Evolutionary conservation across 2,329 filamentous ascomycete genomes (phyloP), one percentile per base, ranked within the genome.

Genomic region (Colletotrichum eleusines): DNA sequence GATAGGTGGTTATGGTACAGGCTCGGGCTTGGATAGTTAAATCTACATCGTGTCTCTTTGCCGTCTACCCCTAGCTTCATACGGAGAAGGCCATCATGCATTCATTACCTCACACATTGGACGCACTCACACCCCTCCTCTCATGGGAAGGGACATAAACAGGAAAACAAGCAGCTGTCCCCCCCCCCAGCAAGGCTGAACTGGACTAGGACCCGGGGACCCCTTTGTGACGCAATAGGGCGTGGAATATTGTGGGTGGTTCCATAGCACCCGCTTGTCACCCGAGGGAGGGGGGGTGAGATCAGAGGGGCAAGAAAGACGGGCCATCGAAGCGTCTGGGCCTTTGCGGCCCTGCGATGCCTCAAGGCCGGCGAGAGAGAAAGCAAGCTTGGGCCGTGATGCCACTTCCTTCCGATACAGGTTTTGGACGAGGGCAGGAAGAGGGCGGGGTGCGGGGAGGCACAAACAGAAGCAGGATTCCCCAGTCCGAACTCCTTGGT

Each of bases 201-300:
- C 44, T n/a, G 14, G 23, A n/a, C 44, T 8, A 23, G 20, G 38
- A 44, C 44, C 40, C 28, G 40, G 40, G 40, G 33, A 42, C 31
- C 63, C 42, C 20, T 44, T 26, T 38, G 69, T 71, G 69, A 71
- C 66, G 69, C 60, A 71, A 71, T 71, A 54, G 69, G 65, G 64
- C 33, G 64, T 66, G 55, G 26, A 12, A 44, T 35, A 44, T 42
- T 63, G 57, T 50, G 63, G 57, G 44, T 35, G 5, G 31, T 26
- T 23, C n/a, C 44, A 46, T 46, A 46, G 20, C n/a, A 54, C 9
- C n/a, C 54, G n/a, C 33, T n/a, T 46, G 28, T 46, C 42, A 26
- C 63, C 54, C 31, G 31, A 6, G 33, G n/a, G 1, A 7, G 8
- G 2, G 0, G 7, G 20, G 20, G 20, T 20, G 26, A 18, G 33